A percentile compares a stretch with the other conserved stretches of the same genome.
phyloP scores from a whole-genome alignment of 192 early-diverging fungal species.

The Allomyces macrogynus region DNA sequence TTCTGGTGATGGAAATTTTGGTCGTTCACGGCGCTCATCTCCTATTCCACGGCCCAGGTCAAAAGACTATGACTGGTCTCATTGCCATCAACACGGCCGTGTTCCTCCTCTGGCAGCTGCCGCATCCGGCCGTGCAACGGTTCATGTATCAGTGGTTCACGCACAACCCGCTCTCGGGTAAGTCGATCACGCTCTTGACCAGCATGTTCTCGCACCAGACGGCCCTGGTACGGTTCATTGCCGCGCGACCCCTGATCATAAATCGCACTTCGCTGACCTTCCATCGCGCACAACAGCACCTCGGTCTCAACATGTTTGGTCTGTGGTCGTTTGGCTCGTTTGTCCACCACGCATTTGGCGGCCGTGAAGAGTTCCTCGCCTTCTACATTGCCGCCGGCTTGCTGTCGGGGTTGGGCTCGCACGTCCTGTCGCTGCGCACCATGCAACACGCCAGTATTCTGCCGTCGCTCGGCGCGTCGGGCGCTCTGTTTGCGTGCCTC shows the following conservation, averaged over 20 bases:
- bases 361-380: constrained; percentile 48
- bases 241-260: too few relatives aligned
- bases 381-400: constrained; percentile 57
- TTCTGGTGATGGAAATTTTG: too few relatives aligned
- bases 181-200: constrained; percentile 57
- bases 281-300: constrained; percentile 17
- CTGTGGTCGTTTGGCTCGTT: constrained; percentile 41
- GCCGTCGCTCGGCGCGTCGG: constrained; percentile 65
- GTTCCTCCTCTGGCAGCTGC: constrained; percentile 56
- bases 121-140: constrained; percentile 19
- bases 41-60: background rate
- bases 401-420: constrained; percentile 42
- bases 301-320: constrained; percentile 62
- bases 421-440: constrained; percentile 26
- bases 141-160: constrained; percentile 61
- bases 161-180: constrained; percentile 47
- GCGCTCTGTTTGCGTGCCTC: constrained; percentile 54
- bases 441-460: constrained; percentile 19
- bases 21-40: too few relatives aligned
- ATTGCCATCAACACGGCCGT: constrained; percentile 54
- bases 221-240: constrained; percentile 12
- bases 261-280: too few relatives aligned
- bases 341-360: constrained; percentile 22
- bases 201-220: constrained; percentile 54
- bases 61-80: constrained; percentile 20